These are phyloP conservation scores for Omphalea diandra DNA, from an alignment of 441 rosid genomes.

Conservation along the genomic window DNA sequence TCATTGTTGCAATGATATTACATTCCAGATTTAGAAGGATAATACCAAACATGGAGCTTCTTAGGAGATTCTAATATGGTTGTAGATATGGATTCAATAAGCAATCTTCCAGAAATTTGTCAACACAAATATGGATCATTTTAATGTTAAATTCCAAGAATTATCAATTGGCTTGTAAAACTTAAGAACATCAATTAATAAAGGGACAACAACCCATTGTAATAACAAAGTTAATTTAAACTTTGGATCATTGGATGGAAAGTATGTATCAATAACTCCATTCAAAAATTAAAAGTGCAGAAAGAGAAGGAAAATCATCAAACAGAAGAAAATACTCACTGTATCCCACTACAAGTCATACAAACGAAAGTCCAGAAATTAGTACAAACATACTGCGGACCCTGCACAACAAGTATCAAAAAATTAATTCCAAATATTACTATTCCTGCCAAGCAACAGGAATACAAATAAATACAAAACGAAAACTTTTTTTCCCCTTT, in stretches of 20 bases:
- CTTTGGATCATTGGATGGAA: neutral
- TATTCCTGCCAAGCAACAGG: neutral
- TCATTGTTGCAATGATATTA: neutral
- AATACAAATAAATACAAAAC: neutral
- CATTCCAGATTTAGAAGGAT: neutral
- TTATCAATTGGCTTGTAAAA: neutral
- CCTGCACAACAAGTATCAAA: constrained; percentile 51
- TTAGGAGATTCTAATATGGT: neutral
- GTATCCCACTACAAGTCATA: constrained; percentile 92
- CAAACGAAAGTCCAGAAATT: constrained; percentile 95
- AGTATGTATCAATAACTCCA: neutral
- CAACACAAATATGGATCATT: constrained; percentile 5
- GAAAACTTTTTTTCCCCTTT: neutral
- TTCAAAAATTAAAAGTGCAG: neutral
- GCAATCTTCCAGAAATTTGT: neutral
- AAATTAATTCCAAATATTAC: neutral
- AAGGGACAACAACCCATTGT: neutral
- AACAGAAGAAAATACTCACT: constrained; percentile 54
- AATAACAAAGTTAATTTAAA: neutral
- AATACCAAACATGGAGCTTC: neutral
- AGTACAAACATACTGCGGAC: constrained; percentile 95
- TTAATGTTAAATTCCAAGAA: neutral
- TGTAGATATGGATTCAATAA: neutral
- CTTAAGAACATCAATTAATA: neutral
- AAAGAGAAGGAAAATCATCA: neutral